phyloP scores from a whole-genome alignment of 768 basidiomycete genomes.

The Lactarius pseudohatsudake region DNA sequence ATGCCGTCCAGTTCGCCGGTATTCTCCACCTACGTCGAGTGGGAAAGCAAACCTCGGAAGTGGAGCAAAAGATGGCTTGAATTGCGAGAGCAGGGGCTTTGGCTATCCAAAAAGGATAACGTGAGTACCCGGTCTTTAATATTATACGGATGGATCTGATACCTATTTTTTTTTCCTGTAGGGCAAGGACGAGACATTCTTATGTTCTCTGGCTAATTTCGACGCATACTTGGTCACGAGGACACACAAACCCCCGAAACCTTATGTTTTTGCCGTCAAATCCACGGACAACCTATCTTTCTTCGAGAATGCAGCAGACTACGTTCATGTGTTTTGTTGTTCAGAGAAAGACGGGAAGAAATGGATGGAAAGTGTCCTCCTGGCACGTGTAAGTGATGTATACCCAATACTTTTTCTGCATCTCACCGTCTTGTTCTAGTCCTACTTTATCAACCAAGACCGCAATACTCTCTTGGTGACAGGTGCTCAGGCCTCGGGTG shows the following conservation, averaged over 20 bases:
- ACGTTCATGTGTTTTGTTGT: slow-evolving; percentile 83
- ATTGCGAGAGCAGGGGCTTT: slow-evolving; percentile 82
- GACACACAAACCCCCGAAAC: slow-evolving; percentile 76
- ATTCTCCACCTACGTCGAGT: slow-evolving; percentile 71
- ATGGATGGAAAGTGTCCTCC: slow-evolving; percentile 79
- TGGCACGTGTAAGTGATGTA: slow-evolving; percentile 70
- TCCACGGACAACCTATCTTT: slow-evolving; percentile 82
- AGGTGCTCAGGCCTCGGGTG: slow-evolving; percentile 28
- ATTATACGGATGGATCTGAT: neutral
- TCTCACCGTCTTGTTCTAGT: slow-evolving; percentile 43
- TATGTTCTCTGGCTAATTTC: slow-evolving; percentile 87
- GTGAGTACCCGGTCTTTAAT: slow-evolving; percentile 43
- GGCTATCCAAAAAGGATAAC: slow-evolving; percentile 86
- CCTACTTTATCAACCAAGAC: slow-evolving; percentile 81
- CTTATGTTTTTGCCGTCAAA: slow-evolving; percentile 83
- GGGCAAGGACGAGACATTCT: slow-evolving; percentile 79
- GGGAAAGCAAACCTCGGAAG: slow-evolving; percentile 88
- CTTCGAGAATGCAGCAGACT: slow-evolving; percentile 88
- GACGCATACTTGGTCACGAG: slow-evolving; percentile 84
- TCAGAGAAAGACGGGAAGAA: slow-evolving; percentile 66
- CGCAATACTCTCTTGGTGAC: slow-evolving; percentile 62
- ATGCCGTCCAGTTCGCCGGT: slow-evolving; percentile 48
- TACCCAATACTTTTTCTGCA: slow-evolving; percentile 3
- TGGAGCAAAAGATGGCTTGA: slow-evolving; percentile 94
- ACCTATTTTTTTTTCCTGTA: slow-evolving; percentile 36